Conservation (phyloP, 495 filamentous ascomycete species). For the Corynascus novoguineensis region DNA sequence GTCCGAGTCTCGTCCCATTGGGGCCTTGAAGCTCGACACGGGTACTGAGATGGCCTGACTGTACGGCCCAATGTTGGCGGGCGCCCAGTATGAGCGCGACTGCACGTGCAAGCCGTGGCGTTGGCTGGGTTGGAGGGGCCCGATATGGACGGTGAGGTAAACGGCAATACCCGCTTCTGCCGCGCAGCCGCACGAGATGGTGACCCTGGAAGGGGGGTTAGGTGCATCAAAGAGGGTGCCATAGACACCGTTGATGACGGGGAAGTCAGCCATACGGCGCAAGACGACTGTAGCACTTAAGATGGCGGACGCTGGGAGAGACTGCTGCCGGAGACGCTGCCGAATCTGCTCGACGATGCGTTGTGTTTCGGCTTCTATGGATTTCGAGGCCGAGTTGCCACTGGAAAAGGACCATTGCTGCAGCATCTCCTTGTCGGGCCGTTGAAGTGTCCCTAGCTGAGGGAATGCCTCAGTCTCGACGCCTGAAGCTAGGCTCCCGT, state of each 20-base stretch:
- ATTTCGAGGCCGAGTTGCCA: background rate
- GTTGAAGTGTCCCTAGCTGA: background rate
- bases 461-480: background rate
- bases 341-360: constrained; percentile 34
- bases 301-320: constrained; percentile 50
- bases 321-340: constrained; percentile 22
- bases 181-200: constrained; percentile 67
- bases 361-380: constrained; percentile 34
- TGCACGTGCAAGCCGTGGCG: constrained; percentile 79
- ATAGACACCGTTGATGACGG: constrained; percentile 68
- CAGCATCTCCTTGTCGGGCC: background rate
- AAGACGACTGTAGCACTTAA: constrained; percentile 71
- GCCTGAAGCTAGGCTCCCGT: background rate
- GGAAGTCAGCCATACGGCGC: constrained; percentile 73
- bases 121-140: constrained; percentile 21
- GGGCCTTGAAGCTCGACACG: constrained; percentile 20
- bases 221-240: constrained; percentile 60
- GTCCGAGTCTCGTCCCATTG: background rate
- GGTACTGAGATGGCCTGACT: constrained; percentile 76
- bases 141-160: constrained; percentile 35
- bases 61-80: constrained; percentile 96
- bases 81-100: constrained; percentile 92
- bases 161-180: constrained; percentile 50
- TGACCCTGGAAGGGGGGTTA: constrained; percentile 80
- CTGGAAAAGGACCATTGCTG: constrained; percentile 22